A percentile compares a stretch with the other conserved stretches of the same genome.
These are phyloP conservation scores for Fagopyrum tataricum DNA, from an alignment of 148 eudicot genomes.

Conservation along the genomic window DNA sequence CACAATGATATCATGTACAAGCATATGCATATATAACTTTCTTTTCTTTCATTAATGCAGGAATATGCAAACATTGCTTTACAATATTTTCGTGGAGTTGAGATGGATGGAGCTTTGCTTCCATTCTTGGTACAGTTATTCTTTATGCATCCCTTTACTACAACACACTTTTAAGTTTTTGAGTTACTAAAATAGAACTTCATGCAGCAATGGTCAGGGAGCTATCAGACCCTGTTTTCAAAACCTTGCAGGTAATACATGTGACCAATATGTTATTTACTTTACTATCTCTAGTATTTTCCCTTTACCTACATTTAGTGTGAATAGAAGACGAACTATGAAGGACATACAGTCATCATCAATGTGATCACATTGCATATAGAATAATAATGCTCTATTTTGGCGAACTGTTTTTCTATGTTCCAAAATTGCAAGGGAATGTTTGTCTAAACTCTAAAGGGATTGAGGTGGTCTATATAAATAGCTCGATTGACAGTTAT, in stretches of 20 bases:
- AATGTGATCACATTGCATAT: neutral
- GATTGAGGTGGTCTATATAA: no score
- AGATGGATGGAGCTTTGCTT: constrained; percentile 49
- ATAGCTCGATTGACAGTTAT: neutral
- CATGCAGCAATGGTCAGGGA: constrained; percentile 75
- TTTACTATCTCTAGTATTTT: neutral
- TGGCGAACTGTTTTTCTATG: neutral
- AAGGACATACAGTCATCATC: neutral
- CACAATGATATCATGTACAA: neutral
- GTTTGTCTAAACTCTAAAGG: no score
- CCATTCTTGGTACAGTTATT: constrained; percentile 47
- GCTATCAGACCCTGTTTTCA: constrained; percentile 54
- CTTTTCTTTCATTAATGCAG: constrained; percentile 26
- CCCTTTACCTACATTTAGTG: neutral
- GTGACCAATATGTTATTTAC: neutral
- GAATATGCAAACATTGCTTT: constrained; percentile 78
- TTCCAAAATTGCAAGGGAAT: no score
- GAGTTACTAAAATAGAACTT: neutral
- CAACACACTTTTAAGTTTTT: neutral
- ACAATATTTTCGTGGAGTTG: constrained; percentile 61
- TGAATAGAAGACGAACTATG: neutral
- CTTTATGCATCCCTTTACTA: neutral
- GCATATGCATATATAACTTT: neutral
- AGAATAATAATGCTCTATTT: neutral
- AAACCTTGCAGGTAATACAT: constrained; percentile 64